phyloP scores from a whole-genome alignment of 805 yeast species.

The baker's yeast (Saccharomyces cerevisiae) region DNA sequence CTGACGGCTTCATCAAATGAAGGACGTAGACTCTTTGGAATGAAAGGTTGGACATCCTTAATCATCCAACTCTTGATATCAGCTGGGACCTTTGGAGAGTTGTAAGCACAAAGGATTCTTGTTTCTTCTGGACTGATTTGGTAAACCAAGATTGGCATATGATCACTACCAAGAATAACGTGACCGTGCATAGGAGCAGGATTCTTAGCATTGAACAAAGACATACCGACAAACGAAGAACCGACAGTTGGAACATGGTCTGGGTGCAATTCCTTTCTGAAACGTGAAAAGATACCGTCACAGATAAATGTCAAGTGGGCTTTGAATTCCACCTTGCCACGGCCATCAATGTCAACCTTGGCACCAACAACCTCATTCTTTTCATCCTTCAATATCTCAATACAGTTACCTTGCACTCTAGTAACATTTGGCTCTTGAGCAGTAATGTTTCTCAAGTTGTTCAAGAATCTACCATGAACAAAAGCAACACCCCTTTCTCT shows the following conservation, averaged over 20 bases:
- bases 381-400: slow-evolving; percentile 48
- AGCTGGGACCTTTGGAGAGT: slow-evolving; percentile 66
- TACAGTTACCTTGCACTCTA: slow-evolving; percentile 76
- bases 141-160: slow-evolving; percentile 82
- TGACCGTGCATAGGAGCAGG: slow-evolving; percentile 80
- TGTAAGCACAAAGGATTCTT: slow-evolving; percentile 81
- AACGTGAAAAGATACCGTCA: slow-evolving; percentile 92
- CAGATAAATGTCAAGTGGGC: slow-evolving; percentile 69
- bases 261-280: slow-evolving; percentile 65
- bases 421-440: slow-evolving; percentile 65
- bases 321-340: slow-evolving; percentile 37
- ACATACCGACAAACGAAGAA: slow-evolving; percentile 82
- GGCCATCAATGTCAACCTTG: slow-evolving; percentile 42
- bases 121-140: slow-evolving; percentile 80
- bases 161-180: slow-evolving; percentile 68
- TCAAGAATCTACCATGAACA: slow-evolving; percentile 84
- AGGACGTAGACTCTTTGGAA: slow-evolving; percentile 61
- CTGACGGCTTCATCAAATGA: slow-evolving; percentile 60
- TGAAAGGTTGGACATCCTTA: slow-evolving; percentile 50
- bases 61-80: slow-evolving; percentile 54
- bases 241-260: slow-evolving; percentile 58
- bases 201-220: slow-evolving; percentile 62
- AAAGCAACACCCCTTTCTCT: slow-evolving; percentile 71
- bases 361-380: slow-evolving; percentile 66
- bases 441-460: slow-evolving; percentile 67